A percentile compares a stretch with the other conserved stretches of the same genome.
Conservation (phyloP, 2,329 filamentous ascomycete genomes). For the Talaromyces sp. region DNA sequence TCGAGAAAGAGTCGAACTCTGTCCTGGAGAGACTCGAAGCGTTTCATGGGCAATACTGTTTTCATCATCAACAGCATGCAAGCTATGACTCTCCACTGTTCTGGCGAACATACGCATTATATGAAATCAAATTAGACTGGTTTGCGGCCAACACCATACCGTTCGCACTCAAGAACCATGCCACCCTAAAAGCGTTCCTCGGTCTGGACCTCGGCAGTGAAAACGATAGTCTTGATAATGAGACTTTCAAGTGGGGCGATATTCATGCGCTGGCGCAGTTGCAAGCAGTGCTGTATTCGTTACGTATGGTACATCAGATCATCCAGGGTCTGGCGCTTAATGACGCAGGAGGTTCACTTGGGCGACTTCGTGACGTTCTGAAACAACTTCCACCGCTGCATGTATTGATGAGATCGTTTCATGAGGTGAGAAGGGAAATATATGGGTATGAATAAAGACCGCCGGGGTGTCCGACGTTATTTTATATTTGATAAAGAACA, state of each 20-base stretch:
- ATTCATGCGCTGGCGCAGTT: slow-evolving; percentile 61
- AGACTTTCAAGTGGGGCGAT: slow-evolving; percentile 52
- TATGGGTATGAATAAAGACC: background rate
- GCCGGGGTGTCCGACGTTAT: no score
- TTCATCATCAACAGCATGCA: slow-evolving; percentile 15
- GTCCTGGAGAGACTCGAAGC: slow-evolving; percentile 26
- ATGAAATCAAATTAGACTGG: slow-evolving; percentile 27
- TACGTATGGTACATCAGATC: slow-evolving; percentile 58
- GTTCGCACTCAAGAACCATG: slow-evolving; percentile 6
- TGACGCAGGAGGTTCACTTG: slow-evolving; percentile 13
- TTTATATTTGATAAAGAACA: background rate
- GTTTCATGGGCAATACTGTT: slow-evolving; percentile 15
- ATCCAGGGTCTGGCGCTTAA: slow-evolving; percentile 33
- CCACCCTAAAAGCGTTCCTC: slow-evolving; percentile 30
- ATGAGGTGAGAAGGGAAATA: slow-evolving; percentile 22
- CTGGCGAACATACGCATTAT: slow-evolving; percentile 37
- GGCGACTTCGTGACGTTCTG: slow-evolving; percentile 23
- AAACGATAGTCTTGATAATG: slow-evolving; percentile 12
- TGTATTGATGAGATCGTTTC: slow-evolving; percentile 28
- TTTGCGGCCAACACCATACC: background rate
- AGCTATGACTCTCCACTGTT: slow-evolving; percentile 20
- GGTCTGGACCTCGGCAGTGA: slow-evolving; percentile 25
- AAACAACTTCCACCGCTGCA: slow-evolving; percentile 28
- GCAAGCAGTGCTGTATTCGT: slow-evolving; percentile 59
- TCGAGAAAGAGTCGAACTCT: slow-evolving; percentile 16